Evolutionary conservation across 352 stramenopile genomes (phyloP).

Genomic region (Heterotrichella gracilis): DNA sequence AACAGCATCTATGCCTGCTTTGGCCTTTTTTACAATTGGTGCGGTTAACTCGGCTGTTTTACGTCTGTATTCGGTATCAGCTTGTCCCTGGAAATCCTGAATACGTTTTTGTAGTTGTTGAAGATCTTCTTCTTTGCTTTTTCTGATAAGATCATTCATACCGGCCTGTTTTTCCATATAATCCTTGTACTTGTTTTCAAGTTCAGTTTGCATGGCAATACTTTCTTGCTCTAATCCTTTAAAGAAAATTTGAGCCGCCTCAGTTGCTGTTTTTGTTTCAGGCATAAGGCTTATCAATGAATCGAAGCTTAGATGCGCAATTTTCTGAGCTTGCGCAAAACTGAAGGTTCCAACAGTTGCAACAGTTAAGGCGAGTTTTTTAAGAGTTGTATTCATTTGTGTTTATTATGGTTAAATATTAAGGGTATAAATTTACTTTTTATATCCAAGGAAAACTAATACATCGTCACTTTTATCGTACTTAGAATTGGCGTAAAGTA

Average conservation of each 20-base stretch:
- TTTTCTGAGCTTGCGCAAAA: neutral
- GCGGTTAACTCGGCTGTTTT: neutral
- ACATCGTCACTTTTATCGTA: neutral
- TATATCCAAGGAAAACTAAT: neutral
- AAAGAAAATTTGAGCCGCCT: neutral
- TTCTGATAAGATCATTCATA: neutral
- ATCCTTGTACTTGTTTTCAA: constrained; percentile 8
- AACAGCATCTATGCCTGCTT: neutral
- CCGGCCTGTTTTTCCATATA: neutral
- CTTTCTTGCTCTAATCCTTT: neutral
- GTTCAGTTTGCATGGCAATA: constrained; percentile 2
- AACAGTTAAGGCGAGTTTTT: neutral
- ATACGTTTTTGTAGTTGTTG: constrained; percentile 5
- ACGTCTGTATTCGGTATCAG: neutral
- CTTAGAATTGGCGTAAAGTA: neutral
- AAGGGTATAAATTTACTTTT: neutral
- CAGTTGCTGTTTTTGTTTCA: neutral
- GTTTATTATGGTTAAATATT: neutral
- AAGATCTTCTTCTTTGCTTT: neutral
- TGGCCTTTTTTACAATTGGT: neutral
- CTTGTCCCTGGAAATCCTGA: neutral
- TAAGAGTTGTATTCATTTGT: neutral
- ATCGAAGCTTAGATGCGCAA: neutral
- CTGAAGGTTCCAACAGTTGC: neutral
- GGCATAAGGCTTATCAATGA: neutral